These are phyloP conservation scores for Suillus paluster DNA, from an alignment of 768 basidiomycete genomes.

Conservation along the genomic window DNA sequence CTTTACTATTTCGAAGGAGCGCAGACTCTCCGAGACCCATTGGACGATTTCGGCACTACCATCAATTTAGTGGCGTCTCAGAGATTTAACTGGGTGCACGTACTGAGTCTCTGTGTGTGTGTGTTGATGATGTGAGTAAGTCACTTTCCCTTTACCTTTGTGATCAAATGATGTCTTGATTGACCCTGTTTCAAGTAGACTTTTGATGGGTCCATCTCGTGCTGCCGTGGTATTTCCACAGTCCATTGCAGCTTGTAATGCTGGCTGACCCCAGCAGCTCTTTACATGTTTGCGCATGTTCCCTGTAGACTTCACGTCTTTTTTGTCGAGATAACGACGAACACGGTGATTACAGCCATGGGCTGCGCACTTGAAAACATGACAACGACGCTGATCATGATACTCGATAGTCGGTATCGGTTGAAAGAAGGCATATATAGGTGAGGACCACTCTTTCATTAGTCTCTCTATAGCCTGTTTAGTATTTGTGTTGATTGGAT, in stretches of 20 bases:
- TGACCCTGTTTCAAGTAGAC: constrained; percentile 17
- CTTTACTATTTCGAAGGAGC: no score
- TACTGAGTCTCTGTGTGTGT: constrained; percentile 12
- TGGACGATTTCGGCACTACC: no score
- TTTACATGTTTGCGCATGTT: constrained; percentile 35
- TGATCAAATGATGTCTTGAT: constrained; percentile 34
- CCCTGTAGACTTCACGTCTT: constrained; percentile 30
- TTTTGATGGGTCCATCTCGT: background rate
- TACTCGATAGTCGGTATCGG: constrained; percentile 21
- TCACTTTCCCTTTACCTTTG: constrained; percentile 32
- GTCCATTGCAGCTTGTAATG: background rate
- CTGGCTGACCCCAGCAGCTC: constrained; percentile 33
- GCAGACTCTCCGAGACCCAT: no score
- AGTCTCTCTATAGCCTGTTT: no score
- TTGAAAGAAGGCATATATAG: constrained; percentile 34
- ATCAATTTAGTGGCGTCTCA: no score
- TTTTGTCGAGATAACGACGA: constrained; percentile 26
- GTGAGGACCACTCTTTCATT: constrained; percentile 30
- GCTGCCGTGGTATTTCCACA: background rate
- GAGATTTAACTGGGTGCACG: no score
- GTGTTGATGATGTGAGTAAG: constrained; percentile 32
- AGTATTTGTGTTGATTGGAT: no score
- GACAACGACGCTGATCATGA: constrained; percentile 17
- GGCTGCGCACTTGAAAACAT: constrained; percentile 30
- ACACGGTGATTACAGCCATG: constrained; percentile 19